Evolutionary conservation across 2,329 filamentous ascomycete species (phyloP), one percentile per base, ranked within the genome.

Genomic region (Fusarium azukiicola): DNA sequence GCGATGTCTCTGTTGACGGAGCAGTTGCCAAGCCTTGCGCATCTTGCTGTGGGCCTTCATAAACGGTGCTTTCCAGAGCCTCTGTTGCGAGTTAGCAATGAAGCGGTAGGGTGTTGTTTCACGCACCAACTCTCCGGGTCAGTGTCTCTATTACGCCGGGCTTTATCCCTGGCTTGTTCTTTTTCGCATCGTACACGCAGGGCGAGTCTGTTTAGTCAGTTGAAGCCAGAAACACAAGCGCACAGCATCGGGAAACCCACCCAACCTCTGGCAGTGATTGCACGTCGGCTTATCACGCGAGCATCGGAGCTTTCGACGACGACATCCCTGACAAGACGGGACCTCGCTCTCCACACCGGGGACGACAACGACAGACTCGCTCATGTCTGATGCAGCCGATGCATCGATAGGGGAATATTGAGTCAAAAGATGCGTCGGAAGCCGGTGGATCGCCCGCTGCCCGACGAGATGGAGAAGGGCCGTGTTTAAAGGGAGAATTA

Each of bases 241-340:
- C 42, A 32, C 27, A 6, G 6, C 27, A 32, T 36, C 2, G 5
- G 44, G 11, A 49, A 16, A 61, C 74, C 9, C 38, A 81, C 80
- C 76, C 12, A 81, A 32, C 38, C 80, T 72, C 19, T 68, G 73
- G 5, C 80, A 81, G 46, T 81, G 80, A 14, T 72, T 81, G 52
- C 80, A 81, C 13, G 36, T 70, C 10, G 80, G 80, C 32, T 78
- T 72, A 23, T 81, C 80, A 32, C 80, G 52, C 5, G 78, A 81
- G 21, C 80, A 81, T 44, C 76, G 73, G 21, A 81, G 69, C 27
- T 82, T 81, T 13, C 80, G 76, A 66, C 77, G 70, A 3, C 80
- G 72, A 47, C 80, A 81, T 10, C 80, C 80, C 16, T 82, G 80
- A 42, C 80, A 82, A 16, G 77, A 78, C 16, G 77, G 77, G 10